Evolutionary conservation across 306 rosid genomes (phyloP).

Genomic region (Bauhinia variegata): DNA sequence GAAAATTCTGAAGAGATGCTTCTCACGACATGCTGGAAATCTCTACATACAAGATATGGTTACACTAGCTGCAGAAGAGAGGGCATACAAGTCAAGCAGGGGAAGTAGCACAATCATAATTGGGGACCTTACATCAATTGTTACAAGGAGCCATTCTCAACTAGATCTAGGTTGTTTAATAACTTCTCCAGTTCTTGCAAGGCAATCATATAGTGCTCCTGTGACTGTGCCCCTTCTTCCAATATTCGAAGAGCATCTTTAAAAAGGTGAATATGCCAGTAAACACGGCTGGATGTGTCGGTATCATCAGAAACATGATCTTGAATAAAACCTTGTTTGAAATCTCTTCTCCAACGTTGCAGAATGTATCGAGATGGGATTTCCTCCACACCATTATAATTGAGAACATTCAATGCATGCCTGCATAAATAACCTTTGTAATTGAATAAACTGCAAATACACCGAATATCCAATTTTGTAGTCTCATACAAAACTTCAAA

Average conservation of each 20-base stretch:
- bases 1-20: slow-evolving; percentile 6
- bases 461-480: slow-evolving; percentile 60
- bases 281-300: slow-evolving; percentile 40
- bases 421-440: slow-evolving; percentile 80
- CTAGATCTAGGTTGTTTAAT: slow-evolving; percentile 56
- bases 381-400: slow-evolving; percentile 71
- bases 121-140: slow-evolving; percentile 17
- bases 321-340: slow-evolving; percentile 49
- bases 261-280: slow-evolving; percentile 51
- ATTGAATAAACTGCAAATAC: slow-evolving; percentile 84
- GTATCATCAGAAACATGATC: slow-evolving; percentile 31
- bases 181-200: slow-evolving; percentile 66
- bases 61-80: neutral
- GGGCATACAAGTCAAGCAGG: slow-evolving; percentile 2
- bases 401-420: slow-evolving; percentile 73
- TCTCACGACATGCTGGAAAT: neutral
- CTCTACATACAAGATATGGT: neutral
- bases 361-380: slow-evolving; percentile 69
- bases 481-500: slow-evolving; percentile 70
- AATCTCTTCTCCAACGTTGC: slow-evolving; percentile 72
- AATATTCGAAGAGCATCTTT: slow-evolving; percentile 61
- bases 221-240: slow-evolving; percentile 70
- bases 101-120: neutral
- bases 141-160: slow-evolving; percentile 49
- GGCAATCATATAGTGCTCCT: slow-evolving; percentile 60